A percentile compares a stretch with the other conserved stretches of the same genome.
Evolutionary conservation across 176 grass and related monocot species (phyloP).

Genomic region (Rhipidocladum racemiflorum): DNA sequence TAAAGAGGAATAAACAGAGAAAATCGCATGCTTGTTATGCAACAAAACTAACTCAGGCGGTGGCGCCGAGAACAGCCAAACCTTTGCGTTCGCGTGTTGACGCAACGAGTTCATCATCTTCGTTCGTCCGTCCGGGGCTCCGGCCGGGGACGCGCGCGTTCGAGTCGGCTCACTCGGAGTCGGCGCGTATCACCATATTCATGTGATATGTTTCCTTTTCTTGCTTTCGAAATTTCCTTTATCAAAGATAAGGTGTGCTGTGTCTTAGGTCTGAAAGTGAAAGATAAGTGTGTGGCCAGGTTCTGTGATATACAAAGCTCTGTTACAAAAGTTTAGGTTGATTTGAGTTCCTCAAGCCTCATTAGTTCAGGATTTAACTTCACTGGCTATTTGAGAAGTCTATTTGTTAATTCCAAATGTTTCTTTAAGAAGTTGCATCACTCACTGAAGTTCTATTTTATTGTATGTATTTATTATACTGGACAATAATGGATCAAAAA

Average conservation of each 20-base stretch:
- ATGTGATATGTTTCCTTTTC: neutral
- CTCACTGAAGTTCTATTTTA: neutral
- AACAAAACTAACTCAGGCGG: no score
- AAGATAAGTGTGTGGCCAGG: neutral
- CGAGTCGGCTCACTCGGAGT: no score
- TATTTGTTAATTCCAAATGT: neutral
- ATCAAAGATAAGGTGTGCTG: neutral
- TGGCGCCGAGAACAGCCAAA: no score
- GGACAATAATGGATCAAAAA: neutral
- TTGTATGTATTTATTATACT: neutral
- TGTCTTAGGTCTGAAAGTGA: neutral
- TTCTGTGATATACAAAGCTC: neutral
- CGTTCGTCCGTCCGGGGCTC: no score
- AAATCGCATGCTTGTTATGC: no score
- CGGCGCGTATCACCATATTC: no score
- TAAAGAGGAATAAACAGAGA: no score
- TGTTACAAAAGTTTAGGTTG: neutral
- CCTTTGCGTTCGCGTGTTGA: no score
- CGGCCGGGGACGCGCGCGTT: no score
- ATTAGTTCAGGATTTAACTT: neutral
- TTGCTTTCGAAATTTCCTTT: neutral
- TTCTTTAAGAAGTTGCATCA: neutral
- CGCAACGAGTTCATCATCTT: no score
- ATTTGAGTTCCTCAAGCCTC: neutral
- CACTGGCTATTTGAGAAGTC: neutral